Conservation (phyloP, 768 basidiomycete genomes). For the Phlebiopsis flavidoalba region DNA sequence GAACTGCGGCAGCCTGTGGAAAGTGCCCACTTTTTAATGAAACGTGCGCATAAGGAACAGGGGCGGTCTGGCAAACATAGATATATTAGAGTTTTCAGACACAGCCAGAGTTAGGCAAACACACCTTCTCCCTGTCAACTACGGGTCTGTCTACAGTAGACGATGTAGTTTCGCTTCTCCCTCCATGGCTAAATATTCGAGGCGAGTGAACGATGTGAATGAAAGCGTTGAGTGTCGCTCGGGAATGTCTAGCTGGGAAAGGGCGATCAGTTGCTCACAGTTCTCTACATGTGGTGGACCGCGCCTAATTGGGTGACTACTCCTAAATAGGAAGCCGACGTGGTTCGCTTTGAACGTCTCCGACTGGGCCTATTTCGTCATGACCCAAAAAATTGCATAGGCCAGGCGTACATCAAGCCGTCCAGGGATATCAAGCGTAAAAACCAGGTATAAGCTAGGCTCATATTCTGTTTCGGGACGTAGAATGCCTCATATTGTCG, state of each 20-base stretch:
- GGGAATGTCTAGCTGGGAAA: not conserved
- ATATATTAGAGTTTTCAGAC: not conserved
- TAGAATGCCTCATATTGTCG: not conserved
- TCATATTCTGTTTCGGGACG: too few relatives aligned
- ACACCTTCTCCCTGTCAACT: constrained; percentile 55
- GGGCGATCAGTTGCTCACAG: not conserved
- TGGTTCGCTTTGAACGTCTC: not conserved
- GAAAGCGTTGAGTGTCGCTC: not conserved
- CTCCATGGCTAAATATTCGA: constrained; percentile 23
- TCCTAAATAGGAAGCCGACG: not conserved
- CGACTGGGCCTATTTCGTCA: too few relatives aligned
- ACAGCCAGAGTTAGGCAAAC: not conserved
- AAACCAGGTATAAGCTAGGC: too few relatives aligned
- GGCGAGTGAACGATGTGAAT: not conserved
- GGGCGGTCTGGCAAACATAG: constrained; percentile 50
- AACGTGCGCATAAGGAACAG: constrained; percentile 79
- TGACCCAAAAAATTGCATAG: too few relatives aligned
- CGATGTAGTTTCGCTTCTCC: too few relatives aligned
- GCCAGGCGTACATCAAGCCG: too few relatives aligned
- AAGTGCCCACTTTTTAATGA: constrained; percentile 81
- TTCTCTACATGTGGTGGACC: not conserved
- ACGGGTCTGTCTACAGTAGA: constrained; percentile 41
- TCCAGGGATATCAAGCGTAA: too few relatives aligned
- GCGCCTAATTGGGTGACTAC: not conserved
- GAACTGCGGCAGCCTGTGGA: constrained; percentile 69